Base-by-base conservation (phyloP, 257 asterid genomes). In the Nicotiana undulata region DNA sequence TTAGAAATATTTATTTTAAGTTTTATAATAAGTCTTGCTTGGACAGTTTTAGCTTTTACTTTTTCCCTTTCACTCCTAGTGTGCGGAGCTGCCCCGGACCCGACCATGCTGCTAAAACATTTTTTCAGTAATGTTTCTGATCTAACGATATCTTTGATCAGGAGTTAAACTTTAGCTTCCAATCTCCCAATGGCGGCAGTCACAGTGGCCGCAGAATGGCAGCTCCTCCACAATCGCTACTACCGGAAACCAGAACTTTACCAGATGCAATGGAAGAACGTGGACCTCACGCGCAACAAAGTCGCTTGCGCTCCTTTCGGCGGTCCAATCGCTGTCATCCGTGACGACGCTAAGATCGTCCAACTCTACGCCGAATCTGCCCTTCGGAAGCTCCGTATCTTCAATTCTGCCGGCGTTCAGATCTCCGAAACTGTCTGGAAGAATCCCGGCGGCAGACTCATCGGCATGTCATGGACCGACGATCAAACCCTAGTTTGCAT, bases 171-270 rank as follows among this genome's bases (percentile, higher is more conserved):
- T 31, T 20, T 9, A 60, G 22, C 75, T 18, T 1, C 31, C n/a
- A 13, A 34, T 29, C 32, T 11, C 26, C 49, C 26, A 55, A 94
- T 95, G 98, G 95, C 94, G 76, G 93, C 96, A 18, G 97, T 95
- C 22, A 85, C 98, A 22, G 97, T 95, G 81, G 99, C 98, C 85
- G 98, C 97, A 82, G 98, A 93, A 87, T 95, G 99, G 98, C 99
- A 95, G 79, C 94, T 91, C 83, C 95, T 95, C 81, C 86, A 87
- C 89, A 91, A 95, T 83, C 93, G 97, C 67, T 95, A 90, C 90
- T 95, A 95, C 87, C 93, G 98, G 82, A 95, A 93, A 85, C 97
- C 97, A 63, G 96, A 93, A 87, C 89, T 95, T 81, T 95, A 95
- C 87, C 91, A 87, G 83, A 89, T 95, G 97, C 95, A 92, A 82